Percentiles rank a stretch among this genome's conserved stretches.
These are phyloP conservation scores for Claviceps purpurea DNA, from an alignment of 2,329 filamentous ascomycete genomes.

Conservation along the genomic window DNA sequence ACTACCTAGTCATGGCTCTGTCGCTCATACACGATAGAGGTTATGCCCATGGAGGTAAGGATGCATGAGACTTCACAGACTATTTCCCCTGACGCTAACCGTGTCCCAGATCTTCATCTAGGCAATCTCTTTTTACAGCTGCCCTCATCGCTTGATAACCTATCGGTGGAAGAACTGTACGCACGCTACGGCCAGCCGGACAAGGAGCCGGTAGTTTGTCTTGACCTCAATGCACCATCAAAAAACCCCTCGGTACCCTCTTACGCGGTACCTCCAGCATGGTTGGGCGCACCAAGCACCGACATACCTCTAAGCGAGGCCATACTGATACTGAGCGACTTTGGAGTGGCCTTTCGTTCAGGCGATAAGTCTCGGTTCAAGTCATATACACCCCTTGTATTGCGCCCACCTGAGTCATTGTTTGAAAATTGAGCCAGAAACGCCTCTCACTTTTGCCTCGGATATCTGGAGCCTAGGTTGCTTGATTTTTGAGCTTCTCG, in stretches of 20 bases:
- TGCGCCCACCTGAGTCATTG: conserved; percentile 18
- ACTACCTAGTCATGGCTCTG: no score
- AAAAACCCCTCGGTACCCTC: no score
- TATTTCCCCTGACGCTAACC: no score
- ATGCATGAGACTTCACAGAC: no score
- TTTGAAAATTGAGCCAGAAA: conserved; percentile 2
- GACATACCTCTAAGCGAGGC: conserved; percentile 8
- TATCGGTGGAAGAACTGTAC: conserved; percentile 16
- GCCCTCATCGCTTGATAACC: conserved; percentile 10
- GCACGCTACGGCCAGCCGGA: conserved; percentile 11
- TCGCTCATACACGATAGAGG: no score
- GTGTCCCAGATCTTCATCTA: conserved; percentile 16
- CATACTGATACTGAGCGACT: conserved; percentile 9
- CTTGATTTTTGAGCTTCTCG: conserved; percentile 22
- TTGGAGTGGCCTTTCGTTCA: conserved; percentile 13
- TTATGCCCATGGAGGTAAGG: no score
- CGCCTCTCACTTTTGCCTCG: conserved; percentile 20
- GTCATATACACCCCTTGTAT: conserved; percentile 5
- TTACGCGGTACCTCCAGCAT: conserved; percentile 13
- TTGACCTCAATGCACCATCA: no score
- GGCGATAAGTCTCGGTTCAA: conserved; percentile 10
- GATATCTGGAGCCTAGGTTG: conserved; percentile 28
- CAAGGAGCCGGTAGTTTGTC: conserved; percentile 3
- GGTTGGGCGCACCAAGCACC: no score
- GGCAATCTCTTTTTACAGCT: conserved; percentile 21